phyloP scores from a whole-genome alignment of 148 eudicot species.

The Camellia sinensis region DNA sequence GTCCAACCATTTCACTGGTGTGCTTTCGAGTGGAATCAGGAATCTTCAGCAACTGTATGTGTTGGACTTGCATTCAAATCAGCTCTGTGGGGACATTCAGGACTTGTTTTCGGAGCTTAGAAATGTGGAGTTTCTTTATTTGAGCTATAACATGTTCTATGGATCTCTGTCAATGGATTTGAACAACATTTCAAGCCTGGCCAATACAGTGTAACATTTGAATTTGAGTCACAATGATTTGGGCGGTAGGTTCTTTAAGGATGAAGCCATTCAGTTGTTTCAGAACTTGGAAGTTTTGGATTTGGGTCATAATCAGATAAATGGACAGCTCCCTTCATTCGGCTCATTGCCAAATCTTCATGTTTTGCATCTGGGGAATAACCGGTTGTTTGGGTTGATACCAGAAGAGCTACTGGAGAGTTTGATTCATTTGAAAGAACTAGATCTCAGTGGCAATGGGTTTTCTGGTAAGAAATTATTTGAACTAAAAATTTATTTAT shows the following conservation, averaged over 20 bases:
- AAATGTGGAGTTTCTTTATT: constrained; percentile 63
- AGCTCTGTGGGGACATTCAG: constrained; percentile 56
- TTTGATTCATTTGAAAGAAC: constrained; percentile 52
- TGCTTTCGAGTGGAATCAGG: constrained; percentile 56
- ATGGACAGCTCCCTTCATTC: constrained; percentile 69
- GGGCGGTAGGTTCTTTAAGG: constrained; percentile 54
- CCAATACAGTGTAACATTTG: constrained; percentile 60
- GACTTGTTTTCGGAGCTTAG: constrained; percentile 53
- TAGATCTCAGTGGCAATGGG: constrained; percentile 88
- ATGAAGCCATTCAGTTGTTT: constrained; percentile 51
- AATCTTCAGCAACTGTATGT: constrained; percentile 69
- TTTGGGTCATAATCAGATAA: constrained; percentile 60
- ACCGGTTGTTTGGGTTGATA: constrained; percentile 59
- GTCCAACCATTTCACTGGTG: constrained; percentile 48
- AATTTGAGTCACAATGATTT: constrained; percentile 62
- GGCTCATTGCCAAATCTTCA: constrained; percentile 52
- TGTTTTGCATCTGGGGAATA: constrained; percentile 56
- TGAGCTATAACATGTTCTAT: constrained; percentile 64
- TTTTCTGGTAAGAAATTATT: constrained; percentile 64
- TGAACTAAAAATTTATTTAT: background rate
- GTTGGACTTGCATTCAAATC: constrained; percentile 62
- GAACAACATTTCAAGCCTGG: constrained; percentile 51
- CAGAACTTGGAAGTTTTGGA: constrained; percentile 73
- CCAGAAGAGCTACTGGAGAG: constrained; percentile 60
- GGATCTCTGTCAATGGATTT: constrained; percentile 46